Percentiles rank a stretch among this genome's conserved stretches.
Evolutionary conservation across 108 stramenopile species (phyloP).

Genomic region (Cyclotella kingstonii): DNA sequence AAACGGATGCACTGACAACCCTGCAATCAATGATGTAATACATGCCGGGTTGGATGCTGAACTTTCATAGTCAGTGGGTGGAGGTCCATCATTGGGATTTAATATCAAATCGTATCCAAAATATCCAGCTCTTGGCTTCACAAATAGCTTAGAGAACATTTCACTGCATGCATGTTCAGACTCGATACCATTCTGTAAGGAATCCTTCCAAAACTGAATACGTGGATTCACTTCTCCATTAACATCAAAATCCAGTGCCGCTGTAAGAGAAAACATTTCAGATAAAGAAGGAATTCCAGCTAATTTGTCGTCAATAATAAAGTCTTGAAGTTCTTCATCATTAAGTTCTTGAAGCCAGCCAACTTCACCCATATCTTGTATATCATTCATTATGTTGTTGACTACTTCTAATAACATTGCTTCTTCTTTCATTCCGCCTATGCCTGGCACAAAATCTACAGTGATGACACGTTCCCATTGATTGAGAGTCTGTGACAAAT

Average conservation of each 20-base stretch:
- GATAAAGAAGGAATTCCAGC: constrained; percentile 25
- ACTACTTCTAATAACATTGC: constrained; percentile 25
- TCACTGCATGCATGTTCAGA: constrained; percentile 40
- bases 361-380: constrained; percentile 47
- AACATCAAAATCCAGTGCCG: constrained; percentile 3
- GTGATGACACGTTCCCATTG: constrained; percentile 41
- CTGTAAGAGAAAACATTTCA: constrained; percentile 39
- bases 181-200: constrained; percentile 35
- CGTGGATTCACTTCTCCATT: constrained; percentile 7
- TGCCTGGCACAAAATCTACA: constrained; percentile 37
- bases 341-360: constrained; percentile 17
- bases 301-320: constrained; percentile 14
- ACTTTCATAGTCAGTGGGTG: constrained; percentile 35
- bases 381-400: constrained; percentile 42
- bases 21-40: constrained; percentile 41
- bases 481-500: constrained; percentile 26
- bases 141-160: constrained; percentile 44
- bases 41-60: constrained; percentile 46
- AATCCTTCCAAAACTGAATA: constrained; percentile 30
- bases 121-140: constrained; percentile 35
- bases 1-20: constrained; percentile 38
- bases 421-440: constrained; percentile 46
- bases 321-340: constrained; percentile 3
- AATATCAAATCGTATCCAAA: constrained; percentile 38
- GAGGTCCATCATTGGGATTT: constrained; percentile 43